These are phyloP conservation scores for Microcera coccophila DNA, from an alignment of 2,329 filamentous ascomycete species.

Conservation along the genomic window DNA sequence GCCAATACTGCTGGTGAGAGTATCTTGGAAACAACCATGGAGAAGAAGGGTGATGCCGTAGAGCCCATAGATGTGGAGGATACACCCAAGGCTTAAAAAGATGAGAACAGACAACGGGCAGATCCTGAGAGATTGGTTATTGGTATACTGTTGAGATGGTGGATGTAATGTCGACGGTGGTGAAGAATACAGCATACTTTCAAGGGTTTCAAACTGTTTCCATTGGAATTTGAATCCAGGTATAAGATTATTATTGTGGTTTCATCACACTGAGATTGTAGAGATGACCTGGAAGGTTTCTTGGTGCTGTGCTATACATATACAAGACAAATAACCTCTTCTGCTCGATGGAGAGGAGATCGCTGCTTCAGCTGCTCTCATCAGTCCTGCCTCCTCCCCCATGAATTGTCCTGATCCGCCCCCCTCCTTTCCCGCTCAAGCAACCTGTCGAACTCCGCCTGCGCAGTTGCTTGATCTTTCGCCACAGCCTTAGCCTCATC, in stretches of 20 bases:
- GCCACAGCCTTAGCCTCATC: conserved; percentile 37
- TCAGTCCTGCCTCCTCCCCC: conserved; percentile 19
- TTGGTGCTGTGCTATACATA: neutral
- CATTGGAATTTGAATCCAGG: no score
- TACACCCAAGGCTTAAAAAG: conserved; percentile 28
- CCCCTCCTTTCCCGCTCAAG: conserved; percentile 43
- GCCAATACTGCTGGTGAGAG: conserved; percentile 43
- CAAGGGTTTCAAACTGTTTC: no score
- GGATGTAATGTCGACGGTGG: neutral
- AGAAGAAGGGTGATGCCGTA: conserved; percentile 32
- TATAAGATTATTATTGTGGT: no score
- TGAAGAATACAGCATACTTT: neutral
- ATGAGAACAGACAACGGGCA: neutral
- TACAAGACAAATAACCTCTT: neutral
- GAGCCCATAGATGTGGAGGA: conserved; percentile 37
- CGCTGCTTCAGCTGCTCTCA: neutral
- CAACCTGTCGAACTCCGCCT: conserved; percentile 49
- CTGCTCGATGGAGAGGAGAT: conserved; percentile 5
- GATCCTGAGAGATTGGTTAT: no score
- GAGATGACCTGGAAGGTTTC: no score
- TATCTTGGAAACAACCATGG: conserved; percentile 37
- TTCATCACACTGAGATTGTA: no score
- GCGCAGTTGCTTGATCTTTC: conserved; percentile 46
- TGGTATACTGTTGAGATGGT: no score
- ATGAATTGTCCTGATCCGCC: conserved; percentile 27